phyloP scores from a whole-genome alignment of 2,329 filamentous ascomycete species.

The Colletotrichum nymphaeae region DNA sequence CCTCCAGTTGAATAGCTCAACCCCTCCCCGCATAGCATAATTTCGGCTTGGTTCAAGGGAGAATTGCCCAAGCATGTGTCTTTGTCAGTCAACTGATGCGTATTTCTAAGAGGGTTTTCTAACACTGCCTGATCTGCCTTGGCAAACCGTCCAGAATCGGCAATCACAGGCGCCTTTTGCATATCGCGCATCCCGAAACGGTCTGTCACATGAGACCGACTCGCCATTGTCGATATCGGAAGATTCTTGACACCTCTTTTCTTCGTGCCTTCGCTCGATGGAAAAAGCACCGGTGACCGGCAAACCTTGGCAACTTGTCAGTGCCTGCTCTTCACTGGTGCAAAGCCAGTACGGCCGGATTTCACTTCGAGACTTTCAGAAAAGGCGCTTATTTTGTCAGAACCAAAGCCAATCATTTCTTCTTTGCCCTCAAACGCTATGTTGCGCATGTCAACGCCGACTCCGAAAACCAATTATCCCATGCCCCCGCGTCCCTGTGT shows the following conservation, averaged over 20 bases:
- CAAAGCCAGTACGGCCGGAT: too few relatives aligned
- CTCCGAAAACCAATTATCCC: not conserved
- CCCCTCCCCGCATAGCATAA: too few relatives aligned
- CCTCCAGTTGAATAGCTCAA: not conserved
- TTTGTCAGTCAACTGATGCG: not conserved
- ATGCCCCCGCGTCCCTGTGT: not conserved
- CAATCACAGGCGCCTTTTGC: not conserved
- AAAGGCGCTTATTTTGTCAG: not conserved
- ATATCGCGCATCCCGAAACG: not conserved
- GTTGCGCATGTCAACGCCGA: not conserved
- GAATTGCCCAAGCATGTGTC: not conserved
- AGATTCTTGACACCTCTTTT: not conserved
- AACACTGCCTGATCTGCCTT: not conserved
- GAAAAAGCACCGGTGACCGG: not conserved
- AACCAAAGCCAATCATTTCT: not conserved
- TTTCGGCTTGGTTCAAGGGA: not conserved
- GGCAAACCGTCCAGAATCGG: not conserved
- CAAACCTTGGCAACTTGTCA: not conserved
- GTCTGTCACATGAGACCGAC: not conserved
- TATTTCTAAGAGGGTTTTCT: not conserved
- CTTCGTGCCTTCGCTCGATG: not conserved
- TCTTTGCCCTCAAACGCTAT: not conserved
- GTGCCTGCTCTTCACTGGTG: too few relatives aligned
- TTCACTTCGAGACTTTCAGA: not conserved
- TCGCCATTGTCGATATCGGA: not conserved